These are phyloP conservation scores for Penicillium janthinellum DNA, from an alignment of 2,329 filamentous ascomycete species.

Conservation along the genomic window DNA sequence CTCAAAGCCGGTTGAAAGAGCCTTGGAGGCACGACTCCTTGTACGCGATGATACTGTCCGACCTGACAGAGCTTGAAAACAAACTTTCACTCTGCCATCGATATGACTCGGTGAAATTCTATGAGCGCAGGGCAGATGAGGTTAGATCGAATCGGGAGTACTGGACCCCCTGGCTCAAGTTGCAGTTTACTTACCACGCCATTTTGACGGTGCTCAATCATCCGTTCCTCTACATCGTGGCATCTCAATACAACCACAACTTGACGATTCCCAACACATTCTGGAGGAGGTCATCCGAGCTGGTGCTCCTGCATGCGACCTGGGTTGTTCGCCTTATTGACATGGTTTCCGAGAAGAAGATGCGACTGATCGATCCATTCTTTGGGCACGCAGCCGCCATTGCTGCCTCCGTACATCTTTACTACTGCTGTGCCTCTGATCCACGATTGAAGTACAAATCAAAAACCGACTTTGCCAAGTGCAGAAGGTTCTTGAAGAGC, in stretches of 20 bases:
- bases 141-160: conserved; percentile 50
- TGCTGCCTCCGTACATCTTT: conserved; percentile 57
- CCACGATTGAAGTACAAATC: conserved; percentile 54
- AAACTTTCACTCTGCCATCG: conserved; percentile 53
- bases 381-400: conserved; percentile 56
- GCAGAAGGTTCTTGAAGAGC: conserved; percentile 52
- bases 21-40: conserved; percentile 57
- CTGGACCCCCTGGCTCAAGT: conserved; percentile 56
- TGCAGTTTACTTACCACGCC: conserved; percentile 57
- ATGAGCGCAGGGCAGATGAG: conserved; percentile 52
- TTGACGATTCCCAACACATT: conserved; percentile 58
- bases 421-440: conserved; percentile 56
- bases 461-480: conserved; percentile 56
- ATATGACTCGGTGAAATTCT: conserved; percentile 57
- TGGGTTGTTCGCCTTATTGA: conserved; percentile 59
- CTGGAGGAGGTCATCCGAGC: conserved; percentile 55
- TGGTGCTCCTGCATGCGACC: conserved; percentile 55
- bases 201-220: conserved; percentile 57
- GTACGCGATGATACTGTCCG: conserved; percentile 54
- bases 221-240: conserved; percentile 57
- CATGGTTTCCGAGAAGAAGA: conserved; percentile 55
- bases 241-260: conserved; percentile 55
- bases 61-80: conserved; percentile 55
- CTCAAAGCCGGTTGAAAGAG: conserved; percentile 51
- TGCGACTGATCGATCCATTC: conserved; percentile 55